Evolutionary conservation across 2,329 filamentous ascomycete species (phyloP).

Genomic region (Hymenoscyphus occultus): DNA sequence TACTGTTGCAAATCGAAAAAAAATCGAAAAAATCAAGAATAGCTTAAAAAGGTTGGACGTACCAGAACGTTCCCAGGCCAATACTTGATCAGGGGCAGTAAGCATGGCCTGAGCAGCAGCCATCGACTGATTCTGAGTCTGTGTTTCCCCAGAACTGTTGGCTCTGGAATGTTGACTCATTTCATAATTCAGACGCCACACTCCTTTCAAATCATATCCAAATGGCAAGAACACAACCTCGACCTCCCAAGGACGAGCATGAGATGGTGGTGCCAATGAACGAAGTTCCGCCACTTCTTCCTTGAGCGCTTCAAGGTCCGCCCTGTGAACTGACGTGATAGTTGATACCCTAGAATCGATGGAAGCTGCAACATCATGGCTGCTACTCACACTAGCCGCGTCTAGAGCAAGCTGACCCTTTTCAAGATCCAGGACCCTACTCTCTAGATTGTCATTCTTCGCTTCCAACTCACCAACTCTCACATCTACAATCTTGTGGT

Average conservation of each 20-base stretch:
- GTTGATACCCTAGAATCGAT: slow-evolving; percentile 35
- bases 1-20: too few relatives aligned
- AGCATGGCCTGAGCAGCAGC: slow-evolving; percentile 31
- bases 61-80: slow-evolving; percentile 31
- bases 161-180: slow-evolving; percentile 34
- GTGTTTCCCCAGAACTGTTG: slow-evolving; percentile 42
- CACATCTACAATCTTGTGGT: slow-evolving; percentile 63
- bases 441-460: slow-evolving; percentile 44
- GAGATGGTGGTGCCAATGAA: slow-evolving; percentile 50
- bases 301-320: slow-evolving; percentile 46
- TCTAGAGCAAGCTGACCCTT: slow-evolving; percentile 48
- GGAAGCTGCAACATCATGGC: slow-evolving; percentile 29
- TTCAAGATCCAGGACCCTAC: slow-evolving; percentile 47
- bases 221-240: slow-evolving; percentile 77
- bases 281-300: slow-evolving; percentile 35
- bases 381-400: slow-evolving; percentile 27
- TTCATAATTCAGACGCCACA: slow-evolving; percentile 49
- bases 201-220: slow-evolving; percentile 49
- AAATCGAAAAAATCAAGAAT: too few relatives aligned
- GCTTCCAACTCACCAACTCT: slow-evolving; percentile 68
- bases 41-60: not conserved
- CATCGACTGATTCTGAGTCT: slow-evolving; percentile 33
- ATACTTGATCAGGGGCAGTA: slow-evolving; percentile 24
- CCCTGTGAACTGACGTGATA: slow-evolving; percentile 37
- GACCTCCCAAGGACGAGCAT: slow-evolving; percentile 64